Conservation (phyloP, 257 asterid genomes). For the Craterostigma plantagineum region DNA sequence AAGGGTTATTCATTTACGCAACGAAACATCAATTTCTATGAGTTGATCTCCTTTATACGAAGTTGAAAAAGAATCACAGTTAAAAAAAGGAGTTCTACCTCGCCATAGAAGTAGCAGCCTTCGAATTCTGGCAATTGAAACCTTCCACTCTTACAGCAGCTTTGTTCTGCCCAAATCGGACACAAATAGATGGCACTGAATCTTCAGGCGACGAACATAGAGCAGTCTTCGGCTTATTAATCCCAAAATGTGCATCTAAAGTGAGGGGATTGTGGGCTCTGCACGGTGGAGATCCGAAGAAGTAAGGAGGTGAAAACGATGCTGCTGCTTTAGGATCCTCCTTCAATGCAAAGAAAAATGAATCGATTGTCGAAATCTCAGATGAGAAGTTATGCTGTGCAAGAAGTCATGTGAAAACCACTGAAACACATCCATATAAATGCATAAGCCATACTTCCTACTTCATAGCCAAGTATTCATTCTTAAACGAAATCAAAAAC, state of each 20-base stretch:
- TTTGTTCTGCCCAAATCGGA: constrained; percentile 1
- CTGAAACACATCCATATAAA: too few relatives aligned
- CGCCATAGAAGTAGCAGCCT: constrained; percentile 9
- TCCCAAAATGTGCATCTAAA: constrained; percentile 25
- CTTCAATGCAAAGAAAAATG: constrained; percentile 10
- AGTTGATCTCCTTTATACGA: constrained; percentile 1
- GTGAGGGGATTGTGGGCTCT: constrained; percentile 23
- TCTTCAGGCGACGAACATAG: constrained; percentile 6
- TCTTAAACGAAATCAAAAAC: too few relatives aligned
- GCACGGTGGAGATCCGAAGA: constrained; percentile 30
- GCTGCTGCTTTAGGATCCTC: constrained; percentile 13
- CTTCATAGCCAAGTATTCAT: too few relatives aligned
- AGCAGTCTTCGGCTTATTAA: constrained; percentile 1
- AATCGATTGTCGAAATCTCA: too few relatives aligned
- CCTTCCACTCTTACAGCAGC: constrained; percentile 28
- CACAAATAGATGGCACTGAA: constrained; percentile 4
- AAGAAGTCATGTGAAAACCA: too few relatives aligned
- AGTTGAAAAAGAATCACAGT: not conserved
- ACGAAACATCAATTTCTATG: too few relatives aligned
- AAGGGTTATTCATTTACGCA: too few relatives aligned
- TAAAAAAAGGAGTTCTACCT: constrained; percentile 6
- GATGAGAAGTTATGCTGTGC: too few relatives aligned
- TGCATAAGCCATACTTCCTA: too few relatives aligned
- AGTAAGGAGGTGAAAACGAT: constrained; percentile 25
- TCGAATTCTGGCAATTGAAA: constrained; percentile 16